Conservation (phyloP, 768 basidiomycete species). For the Clavulina sp. region DNA sequence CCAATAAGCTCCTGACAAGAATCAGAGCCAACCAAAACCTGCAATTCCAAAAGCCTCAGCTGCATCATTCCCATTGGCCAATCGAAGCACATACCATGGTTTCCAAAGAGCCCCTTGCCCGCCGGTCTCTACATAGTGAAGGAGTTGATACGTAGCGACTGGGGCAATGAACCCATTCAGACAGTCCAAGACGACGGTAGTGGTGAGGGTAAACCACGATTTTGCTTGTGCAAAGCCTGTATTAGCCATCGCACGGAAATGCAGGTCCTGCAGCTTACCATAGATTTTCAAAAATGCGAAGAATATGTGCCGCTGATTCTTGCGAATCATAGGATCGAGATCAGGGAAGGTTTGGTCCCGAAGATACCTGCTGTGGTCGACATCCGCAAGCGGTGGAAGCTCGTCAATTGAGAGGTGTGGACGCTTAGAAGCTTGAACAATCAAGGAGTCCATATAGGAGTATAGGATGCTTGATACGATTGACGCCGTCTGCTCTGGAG, state of each 20-base stretch:
- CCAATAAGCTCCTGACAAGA: slow-evolving; percentile 16
- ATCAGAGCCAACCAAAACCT: slow-evolving; percentile 24
- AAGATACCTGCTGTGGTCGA: slow-evolving; percentile 20
- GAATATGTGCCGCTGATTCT: slow-evolving; percentile 15
- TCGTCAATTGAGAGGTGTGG: slow-evolving; percentile 28
- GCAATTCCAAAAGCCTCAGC: not conserved
- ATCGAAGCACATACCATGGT: slow-evolving; percentile 45
- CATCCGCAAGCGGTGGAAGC: slow-evolving; percentile 29
- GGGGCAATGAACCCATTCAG: no score
- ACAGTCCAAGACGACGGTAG: no score
- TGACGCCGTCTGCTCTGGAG: slow-evolving; percentile 35
- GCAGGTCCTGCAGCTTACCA: no score
- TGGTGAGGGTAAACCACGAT: not conserved
- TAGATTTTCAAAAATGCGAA: no score
- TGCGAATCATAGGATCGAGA: slow-evolving; percentile 8
- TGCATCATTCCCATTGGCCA: no score
- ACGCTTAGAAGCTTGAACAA: slow-evolving; percentile 27
- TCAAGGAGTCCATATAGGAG: slow-evolving; percentile 35
- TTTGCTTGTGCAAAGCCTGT: slow-evolving; percentile 12
- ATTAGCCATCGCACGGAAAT: no score
- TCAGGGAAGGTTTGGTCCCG: not conserved
- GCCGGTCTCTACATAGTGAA: slow-evolving; percentile 36
- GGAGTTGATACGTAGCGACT: slow-evolving; percentile 12
- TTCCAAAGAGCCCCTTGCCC: slow-evolving; percentile 31
- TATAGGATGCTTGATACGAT: slow-evolving; percentile 27